These are phyloP conservation scores for Pyrus hybrid DNA, from an alignment of 331 rosid genomes.

Conservation along the genomic window DNA sequence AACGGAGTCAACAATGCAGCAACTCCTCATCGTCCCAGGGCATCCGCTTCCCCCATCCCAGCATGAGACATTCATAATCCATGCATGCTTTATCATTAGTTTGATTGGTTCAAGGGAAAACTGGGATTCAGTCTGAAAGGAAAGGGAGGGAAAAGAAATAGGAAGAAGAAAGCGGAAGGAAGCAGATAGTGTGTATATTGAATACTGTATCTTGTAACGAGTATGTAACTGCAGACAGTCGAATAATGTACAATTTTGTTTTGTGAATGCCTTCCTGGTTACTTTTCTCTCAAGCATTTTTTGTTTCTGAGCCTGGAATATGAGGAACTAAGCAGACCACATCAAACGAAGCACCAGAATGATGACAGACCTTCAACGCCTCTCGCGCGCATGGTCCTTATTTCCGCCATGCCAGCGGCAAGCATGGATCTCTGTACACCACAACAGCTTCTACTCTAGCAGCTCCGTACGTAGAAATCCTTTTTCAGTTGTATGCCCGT, in stretches of 20 bases:
- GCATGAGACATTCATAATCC: background rate
- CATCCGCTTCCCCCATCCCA: constrained; percentile 22
- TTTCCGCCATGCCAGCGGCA: too few relatives aligned
- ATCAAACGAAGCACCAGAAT: too few relatives aligned
- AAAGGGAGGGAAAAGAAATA: background rate
- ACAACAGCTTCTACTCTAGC: too few relatives aligned
- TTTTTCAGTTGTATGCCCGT: too few relatives aligned
- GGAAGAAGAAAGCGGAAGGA: background rate
- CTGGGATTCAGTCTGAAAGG: background rate
- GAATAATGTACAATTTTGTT: background rate
- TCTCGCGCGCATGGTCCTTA: too few relatives aligned
- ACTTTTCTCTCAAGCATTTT: background rate
- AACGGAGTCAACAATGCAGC: constrained; percentile 4
- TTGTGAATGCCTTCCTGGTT: background rate
- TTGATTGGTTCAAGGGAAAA: background rate
- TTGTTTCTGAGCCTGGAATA: background rate
- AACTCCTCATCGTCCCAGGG: constrained; percentile 17
- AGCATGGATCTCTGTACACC: too few relatives aligned
- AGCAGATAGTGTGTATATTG: background rate
- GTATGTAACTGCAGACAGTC: background rate
- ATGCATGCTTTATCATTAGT: background rate
- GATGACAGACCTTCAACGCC: too few relatives aligned
- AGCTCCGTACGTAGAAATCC: too few relatives aligned
- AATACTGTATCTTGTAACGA: background rate
- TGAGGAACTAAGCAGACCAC: background rate